A percentile compares a stretch with the other conserved stretches of the same genome.
Evolutionary conservation across 306 rosid species (phyloP).

Genomic region (Acacia confusa): DNA sequence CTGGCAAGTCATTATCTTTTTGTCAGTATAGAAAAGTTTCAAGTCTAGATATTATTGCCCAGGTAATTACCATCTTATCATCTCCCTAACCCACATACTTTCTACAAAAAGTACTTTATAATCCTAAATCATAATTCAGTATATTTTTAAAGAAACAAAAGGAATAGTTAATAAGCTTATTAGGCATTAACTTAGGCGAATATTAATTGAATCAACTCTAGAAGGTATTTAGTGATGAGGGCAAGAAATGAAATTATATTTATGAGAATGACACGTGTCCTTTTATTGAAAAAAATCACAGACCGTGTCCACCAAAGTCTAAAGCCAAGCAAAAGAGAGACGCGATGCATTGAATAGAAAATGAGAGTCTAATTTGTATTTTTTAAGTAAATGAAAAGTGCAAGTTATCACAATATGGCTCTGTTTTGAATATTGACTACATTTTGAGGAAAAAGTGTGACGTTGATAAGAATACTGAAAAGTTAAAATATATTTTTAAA

Average conservation of each 20-base stretch:
- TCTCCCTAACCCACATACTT: neutral
- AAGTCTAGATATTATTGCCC: neutral
- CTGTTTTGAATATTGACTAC: neutral
- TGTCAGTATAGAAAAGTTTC: neutral
- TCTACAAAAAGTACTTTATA: neutral
- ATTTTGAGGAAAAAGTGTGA: neutral
- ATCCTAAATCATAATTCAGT: neutral
- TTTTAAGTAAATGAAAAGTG: neutral
- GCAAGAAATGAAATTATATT: neutral
- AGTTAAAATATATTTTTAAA: neutral
- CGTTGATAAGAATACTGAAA: neutral
- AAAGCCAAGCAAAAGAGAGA: neutral
- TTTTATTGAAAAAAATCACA: neutral
- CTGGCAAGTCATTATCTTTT: neutral
- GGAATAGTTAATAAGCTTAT: neutral
- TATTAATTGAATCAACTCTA: neutral
- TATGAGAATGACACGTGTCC: neutral
- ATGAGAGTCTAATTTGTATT: neutral
- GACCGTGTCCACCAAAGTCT: neutral
- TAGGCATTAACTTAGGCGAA: neutral
- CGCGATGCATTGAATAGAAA: neutral
- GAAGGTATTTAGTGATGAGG: neutral
- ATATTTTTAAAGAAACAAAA: neutral
- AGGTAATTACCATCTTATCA: neutral
- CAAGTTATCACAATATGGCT: neutral